Conservation (phyloP, 495 filamentous ascomycete species). For the Lichina pygmaea region DNA sequence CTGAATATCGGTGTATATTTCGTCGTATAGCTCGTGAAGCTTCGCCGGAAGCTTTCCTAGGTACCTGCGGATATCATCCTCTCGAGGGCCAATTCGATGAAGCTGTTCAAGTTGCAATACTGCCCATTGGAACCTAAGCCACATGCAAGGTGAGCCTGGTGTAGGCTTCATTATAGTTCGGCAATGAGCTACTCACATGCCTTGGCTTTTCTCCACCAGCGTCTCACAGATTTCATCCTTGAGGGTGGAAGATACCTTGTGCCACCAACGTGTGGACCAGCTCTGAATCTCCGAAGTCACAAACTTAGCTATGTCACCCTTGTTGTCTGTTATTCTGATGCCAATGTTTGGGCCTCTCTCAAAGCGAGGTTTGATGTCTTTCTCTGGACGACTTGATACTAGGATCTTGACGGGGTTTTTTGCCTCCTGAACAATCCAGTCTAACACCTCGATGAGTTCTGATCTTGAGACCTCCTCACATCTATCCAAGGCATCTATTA, state of each 20-base stretch:
- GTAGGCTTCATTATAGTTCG: background rate
- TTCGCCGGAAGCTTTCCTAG: constrained; percentile 12
- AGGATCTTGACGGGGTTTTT: constrained; percentile 14
- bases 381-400: constrained; percentile 18
- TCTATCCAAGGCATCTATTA: constrained; percentile 9
- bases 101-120: constrained; percentile 12
- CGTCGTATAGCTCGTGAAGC: constrained; percentile 13
- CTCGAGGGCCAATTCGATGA: constrained; percentile 2
- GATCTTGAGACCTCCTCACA: background rate
- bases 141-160: background rate
- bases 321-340: constrained; percentile 12
- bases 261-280: background rate
- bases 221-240: constrained; percentile 2
- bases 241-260: background rate
- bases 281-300: constrained; percentile 4
- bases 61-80: constrained; percentile 6
- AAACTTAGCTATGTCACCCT: constrained; percentile 10
- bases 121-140: constrained; percentile 14
- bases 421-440: constrained; percentile 7
- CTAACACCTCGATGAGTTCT: background rate
- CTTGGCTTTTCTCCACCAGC: constrained; percentile 10
- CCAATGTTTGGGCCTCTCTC: constrained; percentile 8
- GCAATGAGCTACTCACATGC: constrained; percentile 10
- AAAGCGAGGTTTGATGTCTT: constrained; percentile 10
- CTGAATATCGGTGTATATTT: constrained; percentile 9